Base-by-base conservation (phyloP, 2,329 filamentous ascomycete species). In the Trichophyton rubrum region DNA sequence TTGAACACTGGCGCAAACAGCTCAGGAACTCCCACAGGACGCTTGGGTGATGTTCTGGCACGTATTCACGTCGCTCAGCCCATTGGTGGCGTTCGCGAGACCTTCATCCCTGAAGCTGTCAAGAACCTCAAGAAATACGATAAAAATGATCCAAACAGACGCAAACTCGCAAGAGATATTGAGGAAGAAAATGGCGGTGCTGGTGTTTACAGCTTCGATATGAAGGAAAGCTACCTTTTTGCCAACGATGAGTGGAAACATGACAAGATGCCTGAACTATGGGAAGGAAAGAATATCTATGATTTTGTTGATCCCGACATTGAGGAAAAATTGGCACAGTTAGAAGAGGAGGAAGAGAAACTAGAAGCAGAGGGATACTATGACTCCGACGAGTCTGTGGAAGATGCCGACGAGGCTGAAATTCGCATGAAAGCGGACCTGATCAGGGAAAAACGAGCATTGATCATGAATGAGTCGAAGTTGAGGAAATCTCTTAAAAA, bases 401-500 rank as follows among this genome's bases (percentile, higher is more conserved):
- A 93, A 68, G 91, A 96, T 71, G 89, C 86, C 20, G 90, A 95
- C 64, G 89, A 95, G 68, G 88, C 88, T 49, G 90, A 96, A 64
- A 84, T 92, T 67, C 80, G 89, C 68, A 86, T 88, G 79, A 96
- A 97, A 80, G 95, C 93, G 57, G 89, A 96, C 65, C 79, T 95
- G 63, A 99, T 99, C 75, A 87, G 92, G 64, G 91, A 96, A 80
- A 96, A 97, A 84, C 86, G 90, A 68, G 83, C 86, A 64, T 80
- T 96, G 64, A 93, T 97, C 77, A 85, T 89, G 72, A 97, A 97
- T 76, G 93, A 95, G 69, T 88, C 90, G 64, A 88, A 89, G 78
- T 90, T 95, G 86, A 89, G 90, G 77, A 97, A 96, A 81, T 87
- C 87, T 47, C 85, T 99, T 73, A 97, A 99, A 86, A 99, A 99